phyloP scores from a whole-genome alignment of 495 filamentous ascomycete genomes.

The Aspergillus sparsus region DNA sequence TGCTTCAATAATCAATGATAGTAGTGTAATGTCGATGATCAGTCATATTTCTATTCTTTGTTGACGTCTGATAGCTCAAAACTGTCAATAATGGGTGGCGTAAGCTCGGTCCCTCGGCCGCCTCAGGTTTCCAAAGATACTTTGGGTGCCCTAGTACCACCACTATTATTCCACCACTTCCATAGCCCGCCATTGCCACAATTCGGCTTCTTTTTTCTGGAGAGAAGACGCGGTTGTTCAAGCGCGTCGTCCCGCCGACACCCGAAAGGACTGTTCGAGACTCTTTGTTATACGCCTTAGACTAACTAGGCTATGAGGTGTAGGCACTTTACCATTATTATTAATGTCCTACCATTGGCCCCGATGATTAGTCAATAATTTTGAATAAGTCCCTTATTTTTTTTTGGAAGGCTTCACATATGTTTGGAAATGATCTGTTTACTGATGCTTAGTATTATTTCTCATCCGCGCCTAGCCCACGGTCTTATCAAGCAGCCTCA shows the following conservation, averaged over 20 bases:
- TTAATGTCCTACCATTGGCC: too few species aligned
- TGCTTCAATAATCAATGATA: constrained; percentile 17
- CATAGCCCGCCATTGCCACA: not conserved
- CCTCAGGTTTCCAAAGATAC: not conserved
- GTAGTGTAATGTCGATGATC: constrained; percentile 15
- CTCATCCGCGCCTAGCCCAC: not conserved
- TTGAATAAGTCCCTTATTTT: too few species aligned
- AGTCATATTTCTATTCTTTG: constrained; percentile 11
- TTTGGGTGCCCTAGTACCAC: not conserved
- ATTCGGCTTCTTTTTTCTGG: constrained; percentile 2
- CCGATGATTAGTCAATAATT: too few species aligned
- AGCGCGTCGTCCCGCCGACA: too few species aligned
- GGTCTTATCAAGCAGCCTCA: not conserved
- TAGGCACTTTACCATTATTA: too few species aligned
- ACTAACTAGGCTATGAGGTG: not conserved
- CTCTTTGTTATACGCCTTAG: not conserved
- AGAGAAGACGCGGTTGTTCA: not conserved
- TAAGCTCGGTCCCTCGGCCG: not conserved
- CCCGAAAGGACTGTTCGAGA: not conserved
- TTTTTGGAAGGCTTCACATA: too few species aligned
- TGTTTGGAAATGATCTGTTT: too few species aligned
- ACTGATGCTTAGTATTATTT: not conserved
- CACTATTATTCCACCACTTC: not conserved
- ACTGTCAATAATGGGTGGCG: constrained; percentile 6
- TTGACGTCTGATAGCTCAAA: constrained; percentile 12